Percentiles rank a stretch among this genome's conserved stretches.
Conservation (phyloP, 2,329 filamentous ascomycete genomes). For the Ophiosphaerella herpotricha region DNA sequence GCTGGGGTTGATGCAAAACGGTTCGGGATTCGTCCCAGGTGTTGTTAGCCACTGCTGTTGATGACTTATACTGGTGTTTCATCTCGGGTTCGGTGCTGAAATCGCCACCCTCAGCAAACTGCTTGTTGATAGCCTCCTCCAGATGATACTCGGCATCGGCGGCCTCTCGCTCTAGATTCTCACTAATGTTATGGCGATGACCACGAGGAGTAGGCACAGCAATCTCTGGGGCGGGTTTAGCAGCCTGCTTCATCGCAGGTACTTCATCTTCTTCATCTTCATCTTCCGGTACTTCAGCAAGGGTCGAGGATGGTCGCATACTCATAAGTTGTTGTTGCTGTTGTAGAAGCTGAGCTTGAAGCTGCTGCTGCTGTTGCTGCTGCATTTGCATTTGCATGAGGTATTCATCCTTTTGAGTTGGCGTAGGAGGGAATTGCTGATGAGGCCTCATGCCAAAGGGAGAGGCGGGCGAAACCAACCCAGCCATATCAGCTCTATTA, state of each 20-base stretch:
- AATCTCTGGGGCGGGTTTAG: conserved; percentile 56
- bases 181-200: conserved; percentile 73
- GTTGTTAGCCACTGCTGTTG: conserved; percentile 32
- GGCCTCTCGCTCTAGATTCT: conserved; percentile 80
- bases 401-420: conserved; percentile 45
- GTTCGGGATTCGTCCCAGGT: conserved; percentile 41
- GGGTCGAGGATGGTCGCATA: conserved; percentile 49
- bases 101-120: conserved; percentile 74
- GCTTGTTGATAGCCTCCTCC: conserved; percentile 77
- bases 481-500: conserved; percentile 45
- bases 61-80: conserved; percentile 30
- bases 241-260: conserved; percentile 45
- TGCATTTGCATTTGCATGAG: conserved; percentile 55
- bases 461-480: conserved; percentile 57
- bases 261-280: conserved; percentile 64
- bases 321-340: conserved; percentile 56
- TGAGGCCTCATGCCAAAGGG: conserved; percentile 59
- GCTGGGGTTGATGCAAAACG: conserved; percentile 71
- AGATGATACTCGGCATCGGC: conserved; percentile 85
- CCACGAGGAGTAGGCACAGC: conserved; percentile 64
- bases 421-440: conserved; percentile 50
- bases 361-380: conserved; percentile 54
- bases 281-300: conserved; percentile 75
- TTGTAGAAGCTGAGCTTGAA: conserved; percentile 48
- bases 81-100: conserved; percentile 62